Percentiles rank a stretch among this genome's conserved stretches.
These are phyloP conservation scores for Plasmopara viticola DNA, from an alignment of 352 stramenopile genomes.

Conservation along the genomic window DNA sequence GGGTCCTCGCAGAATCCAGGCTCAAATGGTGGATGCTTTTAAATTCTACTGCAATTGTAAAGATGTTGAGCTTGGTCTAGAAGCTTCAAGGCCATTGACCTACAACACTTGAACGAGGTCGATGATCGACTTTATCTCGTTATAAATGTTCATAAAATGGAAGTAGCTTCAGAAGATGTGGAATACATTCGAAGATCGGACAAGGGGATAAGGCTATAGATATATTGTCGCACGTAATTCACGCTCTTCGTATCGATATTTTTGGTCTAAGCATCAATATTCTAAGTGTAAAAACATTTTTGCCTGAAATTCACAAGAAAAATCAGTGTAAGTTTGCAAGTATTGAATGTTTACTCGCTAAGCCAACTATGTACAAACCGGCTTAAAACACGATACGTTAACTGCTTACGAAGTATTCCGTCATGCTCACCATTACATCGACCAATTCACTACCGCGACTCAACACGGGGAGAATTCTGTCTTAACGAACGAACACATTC, in stretches of 20 bases:
- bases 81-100: constrained; percentile 6
- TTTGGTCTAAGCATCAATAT: not conserved
- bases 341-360: not conserved
- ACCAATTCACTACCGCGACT: constrained; percentile 1
- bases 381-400: not conserved
- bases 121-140: constrained; percentile 4
- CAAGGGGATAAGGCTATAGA: not conserved
- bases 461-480: constrained; percentile 9
- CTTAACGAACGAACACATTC: constrained; percentile 8
- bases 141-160: constrained; percentile 6
- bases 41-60: constrained; percentile 5
- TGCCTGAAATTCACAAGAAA: not conserved
- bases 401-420: not conserved
- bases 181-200: constrained; percentile 1
- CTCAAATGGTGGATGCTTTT: constrained; percentile 3
- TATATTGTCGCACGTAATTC: not conserved
- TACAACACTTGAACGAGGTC: constrained; percentile 6
- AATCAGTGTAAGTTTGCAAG: not conserved
- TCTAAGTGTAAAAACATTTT: not conserved
- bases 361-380: not conserved
- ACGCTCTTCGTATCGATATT: not conserved
- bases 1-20: constrained; percentile 5
- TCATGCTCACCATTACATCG: not conserved
- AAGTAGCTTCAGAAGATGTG: constrained; percentile 1
- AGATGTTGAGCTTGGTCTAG: constrained; percentile 2